Base-by-base conservation (phyloP, 129 eudicot genomes). In the Dittrichia graveolens region DNA sequence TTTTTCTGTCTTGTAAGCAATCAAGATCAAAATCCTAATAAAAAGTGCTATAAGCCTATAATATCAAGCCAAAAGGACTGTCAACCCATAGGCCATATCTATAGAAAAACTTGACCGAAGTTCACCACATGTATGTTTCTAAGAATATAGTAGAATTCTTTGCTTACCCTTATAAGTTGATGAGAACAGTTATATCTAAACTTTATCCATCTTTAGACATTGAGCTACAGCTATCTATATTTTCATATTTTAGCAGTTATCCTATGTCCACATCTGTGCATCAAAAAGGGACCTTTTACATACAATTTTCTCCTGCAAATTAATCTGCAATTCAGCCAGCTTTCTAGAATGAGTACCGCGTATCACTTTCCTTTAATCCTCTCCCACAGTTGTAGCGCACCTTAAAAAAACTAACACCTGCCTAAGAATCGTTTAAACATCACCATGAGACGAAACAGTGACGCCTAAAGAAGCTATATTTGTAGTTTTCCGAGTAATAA, bases 311-410 rank as follows among this genome's bases (percentile, higher is more conserved):
- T 53, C 18, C 7, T 44, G n/a, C 31, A 71, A 71, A 42, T 71
- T 3, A 40, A 5, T 44, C 56, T 24, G 57, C 58, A 58, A 43
- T 57, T 44, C 55, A n/a, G 3, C 46, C 67, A 58, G 11, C 31
- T 53, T 39, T 31, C 43, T n/a, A 71, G 34, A 53, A 53, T 41
- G 41, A 52, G 15, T 68, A 13, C 53, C 9, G 13, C 34, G 57
- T 7, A 24, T 55, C 18, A 71, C 65, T 71, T 41, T 56, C 54
- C 55, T 53, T 55, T 55, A 56, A 71, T 9, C 53, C 54, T 10
- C 8, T 48, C 9, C 13, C 14, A 46, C 56, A 47, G 35, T 35
- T 67, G 59, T 59, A 69, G 7, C 16, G 38, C 35, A 52, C 18
- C 49, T 68, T 69, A 24, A 53, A 69, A 48, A 69, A 52, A 54